These are phyloP conservation scores for Suillus lakei DNA, from an alignment of 768 basidiomycete genomes.

Conservation along the genomic window DNA sequence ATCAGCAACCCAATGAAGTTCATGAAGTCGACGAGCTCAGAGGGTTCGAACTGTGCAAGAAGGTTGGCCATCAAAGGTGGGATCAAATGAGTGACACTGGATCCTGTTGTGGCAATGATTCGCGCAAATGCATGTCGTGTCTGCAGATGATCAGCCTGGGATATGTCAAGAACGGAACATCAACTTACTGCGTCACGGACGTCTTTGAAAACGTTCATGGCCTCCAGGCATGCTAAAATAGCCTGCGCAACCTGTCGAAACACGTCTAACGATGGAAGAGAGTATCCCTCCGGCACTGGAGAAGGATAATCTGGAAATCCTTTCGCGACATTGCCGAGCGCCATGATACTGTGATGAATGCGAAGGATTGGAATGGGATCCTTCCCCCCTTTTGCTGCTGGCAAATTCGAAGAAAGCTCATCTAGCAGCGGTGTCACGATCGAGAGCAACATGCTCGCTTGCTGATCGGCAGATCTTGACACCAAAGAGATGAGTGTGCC, in stretches of 20 bases:
- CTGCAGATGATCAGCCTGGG: slow-evolving; percentile 45
- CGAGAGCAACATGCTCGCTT: slow-evolving; percentile 70
- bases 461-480: slow-evolving; percentile 66
- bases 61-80: slow-evolving; percentile 89
- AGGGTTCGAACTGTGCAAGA: slow-evolving; percentile 89
- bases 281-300: slow-evolving; percentile 65
- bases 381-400: slow-evolving; percentile 57
- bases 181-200: slow-evolving; percentile 88
- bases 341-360: slow-evolving; percentile 93
- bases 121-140: slow-evolving; percentile 93
- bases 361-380: slow-evolving; percentile 82
- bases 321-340: slow-evolving; percentile 92
- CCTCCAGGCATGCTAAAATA: slow-evolving; percentile 84
- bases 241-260: slow-evolving; percentile 88
- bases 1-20: slow-evolving; percentile 91
- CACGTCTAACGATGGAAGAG: slow-evolving; percentile 72
- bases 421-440: slow-evolving; percentile 83
- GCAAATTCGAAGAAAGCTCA: slow-evolving; percentile 64
- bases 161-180: neutral
- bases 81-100: slow-evolving; percentile 84
- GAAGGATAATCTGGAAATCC: slow-evolving; percentile 94
- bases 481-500: slow-evolving; percentile 86
- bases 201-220: slow-evolving; percentile 84
- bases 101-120: slow-evolving; percentile 88
- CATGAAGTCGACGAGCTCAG: slow-evolving; percentile 94